Base-by-base conservation (phyloP, 106 monocot genomes). In the Hemerocallis citrina region DNA sequence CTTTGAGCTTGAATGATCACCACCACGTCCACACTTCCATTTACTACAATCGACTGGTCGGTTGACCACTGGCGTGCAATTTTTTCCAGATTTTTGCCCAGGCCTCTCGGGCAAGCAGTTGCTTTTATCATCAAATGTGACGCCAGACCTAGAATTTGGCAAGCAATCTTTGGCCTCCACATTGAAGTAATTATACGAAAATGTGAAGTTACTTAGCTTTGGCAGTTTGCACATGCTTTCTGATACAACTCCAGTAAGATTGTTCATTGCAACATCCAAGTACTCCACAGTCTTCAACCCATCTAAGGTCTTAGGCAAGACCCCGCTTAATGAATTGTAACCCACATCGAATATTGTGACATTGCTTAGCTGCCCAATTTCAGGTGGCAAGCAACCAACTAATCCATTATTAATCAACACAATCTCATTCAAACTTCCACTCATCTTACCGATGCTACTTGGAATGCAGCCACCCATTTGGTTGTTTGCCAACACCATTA, bases 401-500 rank as follows among this genome's bases (percentile, higher is more conserved):
- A 63, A 54, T n/a, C 62, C 61, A 24, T 71, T 71, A 54, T 63
- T 63, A 9, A 54, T 10, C 33, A 62, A 17, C 28, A 71, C 46
- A 21, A 71, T 17, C 62, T 71, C 62, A 35, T 62, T 25, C 8
- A 62, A 50, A 6, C 42, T 59, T 13, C 3, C 29, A 7, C 29
- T 21, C 71, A 71, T 62, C 16, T 16, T 16, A 6, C 62, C 71
- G 7, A 68, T 15, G 68, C 57, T 68, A 19, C 3, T 43, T 22
- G 58, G 58, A 21, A 68, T 68, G 45, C 68, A 68, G 16, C 58
- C 68, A 10, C 33, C 34, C 0, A 68, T 34, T 24, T 27, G 10
- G 59, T 68, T 68, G 56, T 68, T 68, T 21, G 68, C 68, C 2
- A 68, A 59, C 16, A 68, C 58, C 19, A 68, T 14, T 7, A 68